phyloP scores from a whole-genome alignment of 2,329 filamentous ascomycete species.

The Sordariomycetes sp. region DNA sequence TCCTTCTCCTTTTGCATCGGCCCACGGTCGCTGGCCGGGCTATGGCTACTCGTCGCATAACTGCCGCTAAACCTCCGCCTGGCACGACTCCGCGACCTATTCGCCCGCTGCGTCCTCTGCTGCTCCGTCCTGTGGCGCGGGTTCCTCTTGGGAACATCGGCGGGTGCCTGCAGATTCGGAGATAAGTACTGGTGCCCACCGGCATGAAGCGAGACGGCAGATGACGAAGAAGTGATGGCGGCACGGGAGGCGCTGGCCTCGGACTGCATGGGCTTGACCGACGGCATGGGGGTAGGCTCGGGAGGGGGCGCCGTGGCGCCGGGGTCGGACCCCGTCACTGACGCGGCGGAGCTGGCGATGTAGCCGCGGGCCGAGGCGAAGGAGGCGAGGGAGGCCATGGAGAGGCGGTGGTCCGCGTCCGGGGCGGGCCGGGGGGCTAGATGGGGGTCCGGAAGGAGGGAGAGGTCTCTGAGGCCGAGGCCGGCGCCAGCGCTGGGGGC shows the following conservation, averaged over 20 bases:
- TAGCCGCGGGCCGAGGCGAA: constrained; percentile 43
- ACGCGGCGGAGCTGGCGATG: constrained; percentile 35
- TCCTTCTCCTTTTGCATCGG: constrained; percentile 42
- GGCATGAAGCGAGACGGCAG: constrained; percentile 9
- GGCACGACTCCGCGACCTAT: constrained; percentile 51
- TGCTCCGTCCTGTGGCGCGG: background rate
- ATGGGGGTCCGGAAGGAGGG: constrained; percentile 33
- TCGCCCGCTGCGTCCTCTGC: constrained; percentile 28
- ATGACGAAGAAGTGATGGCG: constrained; percentile 39
- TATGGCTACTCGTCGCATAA: constrained; percentile 70
- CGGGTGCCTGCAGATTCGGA: constrained; percentile 5
- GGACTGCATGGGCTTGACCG: constrained; percentile 27
- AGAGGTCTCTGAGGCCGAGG: constrained; percentile 13
- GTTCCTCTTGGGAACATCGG: constrained; percentile 9
- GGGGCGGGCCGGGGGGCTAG: constrained; percentile 32
- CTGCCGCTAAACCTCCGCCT: constrained; percentile 72
- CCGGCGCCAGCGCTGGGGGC: constrained; percentile 15
- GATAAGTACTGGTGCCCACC: background rate
- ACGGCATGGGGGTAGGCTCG: constrained; percentile 30
- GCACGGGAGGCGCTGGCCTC: constrained; percentile 37
- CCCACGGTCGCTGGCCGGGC: constrained; percentile 58
- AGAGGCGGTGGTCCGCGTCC: constrained; percentile 50
- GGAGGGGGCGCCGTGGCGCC: constrained; percentile 21
- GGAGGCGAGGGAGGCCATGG: constrained; percentile 61
- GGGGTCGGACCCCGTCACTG: constrained; percentile 39